phyloP scores from a whole-genome alignment of 805 yeast species.

The Monosporozyma servazzii region DNA sequence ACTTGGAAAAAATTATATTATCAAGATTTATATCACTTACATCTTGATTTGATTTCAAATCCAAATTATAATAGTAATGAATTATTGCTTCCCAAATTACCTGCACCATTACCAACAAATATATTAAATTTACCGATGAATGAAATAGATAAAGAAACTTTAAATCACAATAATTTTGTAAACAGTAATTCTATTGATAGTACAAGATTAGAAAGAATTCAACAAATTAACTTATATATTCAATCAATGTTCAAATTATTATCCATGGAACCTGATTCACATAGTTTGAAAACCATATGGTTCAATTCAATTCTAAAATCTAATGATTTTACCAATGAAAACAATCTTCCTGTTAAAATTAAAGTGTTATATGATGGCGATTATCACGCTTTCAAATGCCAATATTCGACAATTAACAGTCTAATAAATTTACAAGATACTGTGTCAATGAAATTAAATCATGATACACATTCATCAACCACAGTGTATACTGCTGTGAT shows the following conservation, averaged over 20 bases:
- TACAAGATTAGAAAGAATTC: constrained; percentile 5
- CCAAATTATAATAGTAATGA: neutral
- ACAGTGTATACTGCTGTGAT: constrained; percentile 7
- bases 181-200: neutral
- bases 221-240: constrained; percentile 8
- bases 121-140: neutral
- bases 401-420: constrained; percentile 7
- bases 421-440: constrained; percentile 8
- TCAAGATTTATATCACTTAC: constrained; percentile 19
- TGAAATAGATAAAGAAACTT: neutral
- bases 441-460: neutral
- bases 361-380: constrained; percentile 16
- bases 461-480: neutral
- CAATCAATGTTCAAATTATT: neutral
- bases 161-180: neutral
- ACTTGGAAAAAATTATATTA: constrained; percentile 11
- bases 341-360: constrained; percentile 9
- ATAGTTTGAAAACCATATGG: constrained; percentile 1
- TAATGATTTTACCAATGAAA: neutral
- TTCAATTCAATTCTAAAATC: constrained; percentile 6
- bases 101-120: constrained; percentile 7
- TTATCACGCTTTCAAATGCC: constrained; percentile 17
- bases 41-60: constrained; percentile 8
- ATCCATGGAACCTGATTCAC: neutral
- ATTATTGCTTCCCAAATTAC: constrained; percentile 8